Conservation (phyloP, 78 protist genomes). For the Salpingoeca rosetta region DNA sequence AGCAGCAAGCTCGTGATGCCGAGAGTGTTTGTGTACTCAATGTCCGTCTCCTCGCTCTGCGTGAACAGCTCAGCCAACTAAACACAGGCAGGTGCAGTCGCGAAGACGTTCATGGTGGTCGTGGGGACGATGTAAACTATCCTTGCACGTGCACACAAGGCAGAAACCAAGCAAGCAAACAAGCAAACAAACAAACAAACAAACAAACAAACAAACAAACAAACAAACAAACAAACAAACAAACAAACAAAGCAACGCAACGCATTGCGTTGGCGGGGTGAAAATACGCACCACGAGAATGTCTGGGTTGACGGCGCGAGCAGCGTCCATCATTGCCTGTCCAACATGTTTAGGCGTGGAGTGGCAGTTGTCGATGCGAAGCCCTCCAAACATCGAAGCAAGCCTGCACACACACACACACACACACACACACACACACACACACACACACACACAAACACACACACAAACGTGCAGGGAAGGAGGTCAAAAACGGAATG, state of each 20-base stretch:
- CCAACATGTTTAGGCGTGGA: conserved; percentile 74
- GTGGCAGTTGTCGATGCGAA: conserved; percentile 87
- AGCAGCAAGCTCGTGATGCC: conserved; percentile 64
- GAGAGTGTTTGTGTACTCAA: background rate
- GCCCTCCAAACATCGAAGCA: conserved; percentile 60
- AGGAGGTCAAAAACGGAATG: background rate
- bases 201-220: too few species aligned
- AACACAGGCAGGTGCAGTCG: conserved; percentile 2
- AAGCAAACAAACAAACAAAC: too few species aligned
- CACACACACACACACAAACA: too few species aligned
- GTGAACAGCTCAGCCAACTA: conserved; percentile 54
- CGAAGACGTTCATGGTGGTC: too few species aligned
- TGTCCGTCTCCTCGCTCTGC: conserved; percentile 11
- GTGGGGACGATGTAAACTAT: too few species aligned
- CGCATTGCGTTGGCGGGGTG: conserved; percentile 13
- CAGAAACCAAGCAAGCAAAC: too few species aligned
- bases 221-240: too few species aligned
- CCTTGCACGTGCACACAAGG: too few species aligned
- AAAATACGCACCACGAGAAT: conserved; percentile 69
- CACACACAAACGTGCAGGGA: background rate
- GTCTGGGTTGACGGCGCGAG: conserved; percentile 53
- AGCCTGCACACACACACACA: too few species aligned
- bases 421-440: too few species aligned
- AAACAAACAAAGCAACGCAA: too few species aligned
- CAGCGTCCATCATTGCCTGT: conserved; percentile 60